Base-by-base conservation (phyloP, 768 basidiomycete genomes). In the Suillus plorans region DNA sequence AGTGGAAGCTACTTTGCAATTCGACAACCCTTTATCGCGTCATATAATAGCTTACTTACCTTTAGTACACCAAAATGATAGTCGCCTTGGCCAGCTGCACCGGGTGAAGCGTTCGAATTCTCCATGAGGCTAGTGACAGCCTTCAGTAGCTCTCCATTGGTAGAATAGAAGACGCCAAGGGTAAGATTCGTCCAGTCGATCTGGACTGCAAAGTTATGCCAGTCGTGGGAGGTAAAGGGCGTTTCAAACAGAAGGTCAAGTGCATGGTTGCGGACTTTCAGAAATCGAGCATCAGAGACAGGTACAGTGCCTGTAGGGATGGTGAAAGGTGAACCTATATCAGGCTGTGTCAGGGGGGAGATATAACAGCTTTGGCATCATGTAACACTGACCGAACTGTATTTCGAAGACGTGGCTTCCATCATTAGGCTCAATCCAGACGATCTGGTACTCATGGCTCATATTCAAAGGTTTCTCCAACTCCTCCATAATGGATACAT, bases 51-150 rank as follows among this genome's bases (percentile, higher is more conserved):
- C 12, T 49, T 28, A 69, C 76, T 42, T 41, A 86, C 85, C 80
- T 89, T 88, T 59, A 89, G 74, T 4, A 88, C 69, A 2, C 84
- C 86, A 67, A 88, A 82, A 69, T 88, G 86, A 77, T 85, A 87
- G 59, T 89, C 85, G 9, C 88, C 88, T 67, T 80, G 78, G 5
- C 83, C 86, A 12, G 72, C 74, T n/a, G 78, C 62, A 4, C 85
- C 86, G 3, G 69, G 49, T 7, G 75, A 68, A 3, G 74, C 76
- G 18, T 79, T 79, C 53, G 72, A 70, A 69, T 86, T 89, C 9
- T 77, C 73, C 34, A 78, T 68, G 1, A 79, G 72, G 8, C 70
- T 69, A 2, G 82, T 82, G 20, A 87, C 87, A 5, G 78, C 70
- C 58, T 73, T 66, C 8, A 88, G 79, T 0, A 73, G 71, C 7